Evolutionary conservation across 2,329 filamentous ascomycete genomes (phyloP).

Genomic region (Botrytis byssoidea): DNA sequence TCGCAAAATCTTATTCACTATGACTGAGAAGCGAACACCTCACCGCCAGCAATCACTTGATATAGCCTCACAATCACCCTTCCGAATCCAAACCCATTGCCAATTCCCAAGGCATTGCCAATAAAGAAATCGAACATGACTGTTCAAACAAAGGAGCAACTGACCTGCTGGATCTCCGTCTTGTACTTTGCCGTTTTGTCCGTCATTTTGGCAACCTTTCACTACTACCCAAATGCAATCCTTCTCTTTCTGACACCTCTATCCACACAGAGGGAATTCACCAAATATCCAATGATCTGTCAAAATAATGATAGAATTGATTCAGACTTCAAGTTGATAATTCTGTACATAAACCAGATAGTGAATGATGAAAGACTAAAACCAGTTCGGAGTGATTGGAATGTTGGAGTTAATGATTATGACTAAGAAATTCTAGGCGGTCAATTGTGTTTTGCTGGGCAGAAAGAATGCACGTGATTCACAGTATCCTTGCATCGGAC

Average conservation of each 20-base stretch:
- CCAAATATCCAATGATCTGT: neutral
- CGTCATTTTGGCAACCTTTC: slow-evolving; percentile 44
- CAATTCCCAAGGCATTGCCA: neutral
- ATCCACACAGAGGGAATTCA: neutral
- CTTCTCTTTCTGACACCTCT: neutral
- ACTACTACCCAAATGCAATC: neutral
- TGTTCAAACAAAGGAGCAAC: slow-evolving; percentile 37
- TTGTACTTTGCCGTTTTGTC: slow-evolving; percentile 78
- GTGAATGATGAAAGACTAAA: neutral
- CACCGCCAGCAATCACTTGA: slow-evolving; percentile 5
- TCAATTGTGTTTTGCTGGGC: neutral
- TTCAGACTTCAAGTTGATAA: neutral
- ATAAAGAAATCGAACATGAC: neutral
- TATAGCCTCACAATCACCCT: neutral
- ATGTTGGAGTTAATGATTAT: neutral
- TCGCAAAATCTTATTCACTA: neutral
- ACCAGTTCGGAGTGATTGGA: neutral
- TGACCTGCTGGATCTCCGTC: slow-evolving; percentile 96
- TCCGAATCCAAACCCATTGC: neutral
- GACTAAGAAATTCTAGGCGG: slow-evolving; percentile 1
- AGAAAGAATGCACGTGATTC: neutral
- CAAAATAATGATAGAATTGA: neutral
- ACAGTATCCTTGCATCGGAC: neutral
- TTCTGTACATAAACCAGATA: neutral
- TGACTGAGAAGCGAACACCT: neutral